phyloP scores from a whole-genome alignment of 306 rosid genomes.

The Casuarina glauca region DNA sequence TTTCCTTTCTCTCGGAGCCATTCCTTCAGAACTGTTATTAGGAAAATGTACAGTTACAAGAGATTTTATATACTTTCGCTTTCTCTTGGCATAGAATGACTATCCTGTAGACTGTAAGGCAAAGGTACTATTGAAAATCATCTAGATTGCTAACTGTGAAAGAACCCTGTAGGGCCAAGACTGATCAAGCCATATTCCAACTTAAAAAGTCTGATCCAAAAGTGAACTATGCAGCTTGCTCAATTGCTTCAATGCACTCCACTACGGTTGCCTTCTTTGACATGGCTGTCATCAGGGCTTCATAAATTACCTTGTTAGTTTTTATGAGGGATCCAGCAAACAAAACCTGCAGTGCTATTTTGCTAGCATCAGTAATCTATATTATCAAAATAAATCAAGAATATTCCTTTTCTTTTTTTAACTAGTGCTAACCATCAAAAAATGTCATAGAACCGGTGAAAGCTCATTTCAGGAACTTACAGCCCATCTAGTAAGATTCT shows the following conservation, averaged over 20 bases:
- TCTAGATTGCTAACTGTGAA: not conserved
- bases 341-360: constrained; percentile 50
- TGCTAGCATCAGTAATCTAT: constrained; percentile 9
- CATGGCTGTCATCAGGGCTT: constrained; percentile 71
- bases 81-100: not conserved
- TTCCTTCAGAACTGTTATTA: not conserved
- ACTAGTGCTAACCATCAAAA: not conserved
- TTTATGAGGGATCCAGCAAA: constrained; percentile 82
- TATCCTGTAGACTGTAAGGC: not conserved
- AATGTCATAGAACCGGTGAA: not conserved
- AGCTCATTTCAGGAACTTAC: constrained; percentile 46
- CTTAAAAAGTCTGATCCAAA: constrained; percentile 5
- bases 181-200: not conserved
- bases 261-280: constrained; percentile 62
- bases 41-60: not conserved
- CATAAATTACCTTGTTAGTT: constrained; percentile 66
- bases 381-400: not conserved
- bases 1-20: too few relatives aligned
- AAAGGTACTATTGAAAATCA: not conserved
- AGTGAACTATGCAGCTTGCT: constrained; percentile 50
- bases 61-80: not conserved
- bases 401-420: not conserved
- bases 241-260: constrained; percentile 83
- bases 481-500: constrained; percentile 98
- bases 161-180: not conserved